A percentile compares a stretch with the other conserved stretches of the same genome.
Conservation (phyloP, 2,329 filamentous ascomycete species). For the Leptographium radiaticola region DNA sequence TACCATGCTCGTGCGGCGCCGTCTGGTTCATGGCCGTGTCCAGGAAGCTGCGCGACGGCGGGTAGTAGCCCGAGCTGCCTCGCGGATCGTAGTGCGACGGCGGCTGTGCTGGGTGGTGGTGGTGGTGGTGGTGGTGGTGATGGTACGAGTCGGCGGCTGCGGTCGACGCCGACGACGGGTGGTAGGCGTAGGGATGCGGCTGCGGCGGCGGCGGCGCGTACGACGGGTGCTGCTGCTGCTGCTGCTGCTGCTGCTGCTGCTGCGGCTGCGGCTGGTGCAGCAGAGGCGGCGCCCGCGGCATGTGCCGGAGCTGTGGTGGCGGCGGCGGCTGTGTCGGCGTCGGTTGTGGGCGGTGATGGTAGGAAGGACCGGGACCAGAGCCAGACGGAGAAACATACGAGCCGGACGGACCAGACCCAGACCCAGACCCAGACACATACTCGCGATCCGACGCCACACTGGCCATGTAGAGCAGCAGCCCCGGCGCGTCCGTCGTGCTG, state of each 20-base stretch:
- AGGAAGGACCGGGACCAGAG: too few relatives aligned
- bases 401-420: too few relatives aligned
- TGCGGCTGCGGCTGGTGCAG: neutral
- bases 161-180: too few relatives aligned
- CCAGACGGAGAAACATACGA: too few relatives aligned
- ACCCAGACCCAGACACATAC: slow-evolving; percentile 3
- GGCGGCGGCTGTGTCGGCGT: neutral
- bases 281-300: neutral
- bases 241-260: neutral
- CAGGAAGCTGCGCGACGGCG: slow-evolving; percentile 5
- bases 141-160: too few relatives aligned
- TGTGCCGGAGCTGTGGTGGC: neutral
- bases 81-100: neutral
- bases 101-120: neutral
- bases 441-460: slow-evolving; percentile 6
- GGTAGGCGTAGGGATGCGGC: too few relatives aligned
- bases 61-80: neutral
- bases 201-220: too few relatives aligned
- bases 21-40: slow-evolving; percentile 8
- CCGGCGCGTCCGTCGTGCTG: neutral
- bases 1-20: too few relatives aligned
- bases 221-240: slow-evolving; percentile 2
- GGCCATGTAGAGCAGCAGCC: slow-evolving; percentile 9
- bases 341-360: neutral
- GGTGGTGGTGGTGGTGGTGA: too few relatives aligned